These are phyloP conservation scores for Scenedesmus sp. DNA, from an alignment of 163 green algal genomes.

Conservation along the genomic window DNA sequence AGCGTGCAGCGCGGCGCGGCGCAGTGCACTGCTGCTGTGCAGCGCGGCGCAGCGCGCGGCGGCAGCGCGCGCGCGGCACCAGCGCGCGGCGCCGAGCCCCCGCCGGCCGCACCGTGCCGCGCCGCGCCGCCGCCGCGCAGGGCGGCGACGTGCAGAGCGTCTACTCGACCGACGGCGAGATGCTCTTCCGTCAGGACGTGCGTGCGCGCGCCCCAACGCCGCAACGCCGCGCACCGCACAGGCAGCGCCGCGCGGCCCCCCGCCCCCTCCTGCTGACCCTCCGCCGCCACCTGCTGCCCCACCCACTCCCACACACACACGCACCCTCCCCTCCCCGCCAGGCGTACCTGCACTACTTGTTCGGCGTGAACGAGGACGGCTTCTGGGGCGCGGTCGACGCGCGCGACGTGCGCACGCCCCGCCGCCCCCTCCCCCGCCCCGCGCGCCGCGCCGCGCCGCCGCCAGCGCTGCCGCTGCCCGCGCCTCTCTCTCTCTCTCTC, in stretches of 20 bases:
- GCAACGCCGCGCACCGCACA: no score
- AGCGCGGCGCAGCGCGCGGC: no score
- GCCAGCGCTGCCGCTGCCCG: no score
- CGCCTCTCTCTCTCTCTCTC: no score
- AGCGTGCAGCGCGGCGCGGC: neutral
- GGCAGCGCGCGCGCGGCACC: no score
- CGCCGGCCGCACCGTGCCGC: no score
- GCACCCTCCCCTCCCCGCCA: no score
- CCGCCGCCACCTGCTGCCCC: constrained; percentile 83
- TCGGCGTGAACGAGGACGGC: constrained; percentile 85
- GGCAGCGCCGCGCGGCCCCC: neutral
- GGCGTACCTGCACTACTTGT: constrained; percentile 93
- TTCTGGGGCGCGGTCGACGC: constrained; percentile 81
- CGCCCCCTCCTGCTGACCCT: neutral
- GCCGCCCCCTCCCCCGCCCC: no score
- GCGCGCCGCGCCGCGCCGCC: no score
- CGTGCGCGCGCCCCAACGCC: no score
- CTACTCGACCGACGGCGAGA: constrained; percentile 50
- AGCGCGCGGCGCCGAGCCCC: no score
- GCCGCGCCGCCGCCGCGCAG: constrained; percentile 1
- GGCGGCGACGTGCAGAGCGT: constrained; percentile 46
- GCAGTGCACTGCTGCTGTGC: neutral
- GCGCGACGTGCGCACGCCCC: constrained; percentile 56
- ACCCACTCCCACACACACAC: no score
- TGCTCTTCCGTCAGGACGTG: constrained; percentile 49